Base-by-base conservation (phyloP, 2,329 filamentous ascomycete species). In the Saccharata proteae region DNA sequence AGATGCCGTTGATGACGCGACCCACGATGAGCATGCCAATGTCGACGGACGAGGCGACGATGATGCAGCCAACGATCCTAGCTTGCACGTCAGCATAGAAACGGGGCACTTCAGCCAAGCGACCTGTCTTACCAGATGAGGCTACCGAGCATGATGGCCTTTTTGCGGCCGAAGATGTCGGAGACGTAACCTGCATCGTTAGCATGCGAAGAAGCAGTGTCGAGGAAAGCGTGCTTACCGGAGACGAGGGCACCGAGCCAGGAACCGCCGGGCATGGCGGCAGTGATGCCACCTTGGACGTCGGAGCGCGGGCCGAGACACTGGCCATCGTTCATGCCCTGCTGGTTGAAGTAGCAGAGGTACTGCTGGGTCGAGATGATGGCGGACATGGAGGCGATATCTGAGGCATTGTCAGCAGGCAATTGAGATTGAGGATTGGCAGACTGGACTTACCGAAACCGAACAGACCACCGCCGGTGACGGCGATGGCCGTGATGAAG, bases 401-500 rank as follows among this genome's bases (percentile, higher is more conserved):
- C 48, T 61, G 59, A 58, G 36, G 71, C 75, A 77, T 84, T 82
- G 25, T 75, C 80, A 34, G 69, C n/a, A n/a, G n/a, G n/a, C n/a
- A n/a, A n/a, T n/a, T n/a, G n/a, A n/a, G n/a, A n/a, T n/a, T n/a
- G n/a, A n/a, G n/a, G n/a, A n/a, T n/a, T n/a, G n/a, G n/a, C n/a
- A n/a, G n/a, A n/a, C n/a, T n/a, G n/a, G n/a, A 71, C 44, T 82
- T 80, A 55, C 82, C 78, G 47, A 82, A 82, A 45, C 78, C 79
- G 46, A 82, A 81, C n/a, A 81, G 64, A 16, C 67, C 70, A 47
- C 76, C 77, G 43, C 75, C 75, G 59, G 61, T 58, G 43, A 68
- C 59, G 52, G 67, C 58, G 46, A 68, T 68, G 46, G 65, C 65
- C 32, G 68, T 65, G 40, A 73, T 69, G 35, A 64, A 51, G 46